Base-by-base conservation (phyloP, 2,329 filamentous ascomycete species). In the Ceratocystis huliohia region DNA sequence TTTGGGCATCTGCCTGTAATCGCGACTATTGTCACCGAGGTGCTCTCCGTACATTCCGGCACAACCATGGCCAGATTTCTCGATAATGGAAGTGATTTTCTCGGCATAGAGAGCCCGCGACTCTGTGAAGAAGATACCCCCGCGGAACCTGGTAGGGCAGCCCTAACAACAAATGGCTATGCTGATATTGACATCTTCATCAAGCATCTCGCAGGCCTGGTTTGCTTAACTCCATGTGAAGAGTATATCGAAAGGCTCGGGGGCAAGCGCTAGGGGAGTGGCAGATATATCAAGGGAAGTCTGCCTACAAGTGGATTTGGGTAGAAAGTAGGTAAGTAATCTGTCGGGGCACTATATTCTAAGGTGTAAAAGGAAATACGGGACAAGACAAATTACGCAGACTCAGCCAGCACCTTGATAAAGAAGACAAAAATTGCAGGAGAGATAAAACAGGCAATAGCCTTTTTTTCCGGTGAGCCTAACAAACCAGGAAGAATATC, bases 111-210 rank as follows among this genome's bases (percentile, higher is more conserved):
- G 75, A 68, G 78, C 76, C 17, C 85, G 81, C 1, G 79, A 80
- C 1, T 74, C 70, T 0, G 81, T 77, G 3, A 79, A 78, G 63
- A 77, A 78, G 1, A 84, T 82, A 0, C 81, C 86, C 13, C 73
- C 73, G 0, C 81, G 79, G 71, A 88, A 91, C 0, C 86, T 87
- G 6, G 74, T 73, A 0, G 81, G 84, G 68, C 89, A 85, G 0
- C 86, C 87, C 88, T 88, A 91, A 64, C 88, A 88, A 13, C 88
- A 88, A 69, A 91, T 83, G 25, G 88, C 87, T 50, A 91, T 79
- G 76, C 87, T 81, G 25, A 91, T 74, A 70, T 87, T 85, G 20
- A 85, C 84, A 30, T 77, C 77, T 0, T 74, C 68, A 7, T 75
- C 74, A 67, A 86, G 83, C 65, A 77, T 75, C 25, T 71, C 72